These are phyloP conservation scores for Closterium sp. DNA, from an alignment of 139 green algal species.

Conservation along the genomic window DNA sequence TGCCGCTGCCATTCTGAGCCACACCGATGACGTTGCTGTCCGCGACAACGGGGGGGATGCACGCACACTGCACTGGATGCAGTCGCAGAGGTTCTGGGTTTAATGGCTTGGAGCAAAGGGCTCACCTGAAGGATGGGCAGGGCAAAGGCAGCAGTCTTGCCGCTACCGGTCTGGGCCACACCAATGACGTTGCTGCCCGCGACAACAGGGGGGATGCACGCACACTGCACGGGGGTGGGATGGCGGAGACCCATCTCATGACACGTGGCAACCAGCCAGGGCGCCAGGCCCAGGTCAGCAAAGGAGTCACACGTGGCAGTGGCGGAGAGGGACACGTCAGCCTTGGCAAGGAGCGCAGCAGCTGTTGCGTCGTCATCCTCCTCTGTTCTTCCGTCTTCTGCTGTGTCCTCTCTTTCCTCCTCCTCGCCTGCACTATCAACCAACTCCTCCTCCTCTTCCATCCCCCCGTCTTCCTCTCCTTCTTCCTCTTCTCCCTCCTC, in stretches of 20 bases:
- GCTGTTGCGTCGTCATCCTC: not conserved
- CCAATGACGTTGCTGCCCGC: slow-evolving; percentile 82
- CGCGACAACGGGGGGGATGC: slow-evolving; percentile 79
- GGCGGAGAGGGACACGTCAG: not conserved
- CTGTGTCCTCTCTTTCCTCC: not conserved
- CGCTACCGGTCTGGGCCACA: slow-evolving; percentile 88
- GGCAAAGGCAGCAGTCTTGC: slow-evolving; percentile 96
- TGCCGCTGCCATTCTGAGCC: slow-evolving; percentile 92
- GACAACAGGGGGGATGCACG: slow-evolving; percentile 80
- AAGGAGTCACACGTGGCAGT: slow-evolving; percentile 23
- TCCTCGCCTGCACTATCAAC: not conserved
- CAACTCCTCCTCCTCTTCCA: not conserved
- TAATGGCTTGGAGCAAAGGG: not conserved
- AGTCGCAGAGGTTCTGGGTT: too few species aligned
- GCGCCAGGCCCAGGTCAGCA: slow-evolving; percentile 24
- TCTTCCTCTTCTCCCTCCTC: not conserved
- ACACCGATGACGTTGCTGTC: slow-evolving; percentile 85
- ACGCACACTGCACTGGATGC: slow-evolving; percentile 41
- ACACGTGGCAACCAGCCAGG: slow-evolving; percentile 40
- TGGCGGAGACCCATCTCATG: slow-evolving; percentile 32
- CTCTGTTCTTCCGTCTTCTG: slow-evolving; percentile 3
- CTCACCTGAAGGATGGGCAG: slow-evolving; percentile 85
- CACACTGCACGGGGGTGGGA: slow-evolving; percentile 42
- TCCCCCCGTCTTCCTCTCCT: not conserved
- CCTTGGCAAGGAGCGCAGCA: not conserved